Evolutionary conservation across 1,284 basidiomycete species (phyloP), one percentile per base, ranked within the genome.

Genomic region (Entoloma clypeatum): DNA sequence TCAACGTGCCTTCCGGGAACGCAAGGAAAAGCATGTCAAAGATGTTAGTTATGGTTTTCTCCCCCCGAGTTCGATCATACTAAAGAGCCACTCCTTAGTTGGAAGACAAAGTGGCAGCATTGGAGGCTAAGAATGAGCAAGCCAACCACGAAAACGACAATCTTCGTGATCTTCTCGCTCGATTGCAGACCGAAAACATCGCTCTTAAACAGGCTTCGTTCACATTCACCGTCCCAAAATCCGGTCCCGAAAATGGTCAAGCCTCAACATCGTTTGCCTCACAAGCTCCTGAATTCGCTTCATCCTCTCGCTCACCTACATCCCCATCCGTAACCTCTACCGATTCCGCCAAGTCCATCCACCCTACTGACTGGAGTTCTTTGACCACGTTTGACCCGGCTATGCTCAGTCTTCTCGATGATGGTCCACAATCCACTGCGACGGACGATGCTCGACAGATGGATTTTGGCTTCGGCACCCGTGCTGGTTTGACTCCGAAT

Each of bases 1-100:
- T 8, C 88, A 92, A 58, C 76, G 87, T 40, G 88, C 88, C 1
- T 92, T 91, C 65, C 72, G 87, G 35, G 87, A 91, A 60, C 77
- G 88, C 42, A 91, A 91, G 65, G 87, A 92, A 64, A 88, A 86
- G 55, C 88, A 91, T 63, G 88, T 91, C 47, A 86, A 86, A 60
- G 88, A 91, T 56, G 88, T 90, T 56, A 68, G 85, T 74, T 39
- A 13, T 27, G 23, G 27, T 35, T 9, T 23, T 16, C 13, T 39
- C 16, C 30, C 33, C 38, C 23, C n/a, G n/a, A 21, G 6, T 16
- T 14, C 18, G 16, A 45, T 36, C 41, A 44, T 53, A 32, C 32
- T 36, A 22, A 16, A 32, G 19, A 41, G 49, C 36, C 45, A 47
- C 19, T 50, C 21, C 42, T 24, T 53, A 91, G 87, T 65, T 92